Evolutionary conservation across 2,329 filamentous ascomycete species (phyloP).

Genomic region (Cordyceps militaris): DNA sequence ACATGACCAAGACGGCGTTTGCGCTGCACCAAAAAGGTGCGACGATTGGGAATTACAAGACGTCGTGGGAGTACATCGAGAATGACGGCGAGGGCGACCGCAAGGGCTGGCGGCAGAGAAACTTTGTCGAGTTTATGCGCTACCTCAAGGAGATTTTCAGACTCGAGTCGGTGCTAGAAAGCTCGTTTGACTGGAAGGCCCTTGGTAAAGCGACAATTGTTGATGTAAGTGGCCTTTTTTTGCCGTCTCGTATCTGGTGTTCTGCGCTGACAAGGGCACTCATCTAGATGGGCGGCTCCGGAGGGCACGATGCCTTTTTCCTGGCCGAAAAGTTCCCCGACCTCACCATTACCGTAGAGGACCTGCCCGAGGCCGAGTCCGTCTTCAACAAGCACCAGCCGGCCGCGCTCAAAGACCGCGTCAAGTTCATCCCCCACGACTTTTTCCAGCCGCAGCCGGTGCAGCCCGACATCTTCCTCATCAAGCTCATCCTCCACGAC

Average conservation of each 20-base stretch:
- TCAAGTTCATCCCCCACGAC: conserved; percentile 31
- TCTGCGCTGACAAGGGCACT: not conserved
- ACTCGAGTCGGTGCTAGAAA: conserved; percentile 27
- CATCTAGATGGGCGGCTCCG: conserved; percentile 35
- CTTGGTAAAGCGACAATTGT: conserved; percentile 30
- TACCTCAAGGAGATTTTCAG: conserved; percentile 34
- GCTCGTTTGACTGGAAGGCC: conserved; percentile 29
- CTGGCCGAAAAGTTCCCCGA: conserved; percentile 35
- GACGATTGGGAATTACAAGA: conserved; percentile 23
- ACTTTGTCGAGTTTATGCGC: conserved; percentile 34
- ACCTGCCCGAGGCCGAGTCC: conserved; percentile 31
- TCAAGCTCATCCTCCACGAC: conserved; percentile 50
- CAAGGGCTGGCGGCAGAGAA: conserved; percentile 31
- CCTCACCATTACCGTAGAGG: conserved; percentile 37
- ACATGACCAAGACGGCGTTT: conserved; percentile 31
- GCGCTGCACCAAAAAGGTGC: conserved; percentile 28
- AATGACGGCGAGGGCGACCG: conserved; percentile 32
- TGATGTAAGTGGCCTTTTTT: conserved; percentile 29
- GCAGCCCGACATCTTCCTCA: conserved; percentile 41
- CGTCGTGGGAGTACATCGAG: conserved; percentile 34
- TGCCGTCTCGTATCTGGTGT: not conserved
- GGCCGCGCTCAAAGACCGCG: conserved; percentile 24
- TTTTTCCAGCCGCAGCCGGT: conserved; percentile 33
- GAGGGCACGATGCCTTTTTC: conserved; percentile 33
- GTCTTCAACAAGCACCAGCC: conserved; percentile 31